A percentile compares a stretch with the other conserved stretches of the same genome.
phyloP scores from a whole-genome alignment of 768 basidiomycete species.

The Tricholoma furcatifolium region DNA sequence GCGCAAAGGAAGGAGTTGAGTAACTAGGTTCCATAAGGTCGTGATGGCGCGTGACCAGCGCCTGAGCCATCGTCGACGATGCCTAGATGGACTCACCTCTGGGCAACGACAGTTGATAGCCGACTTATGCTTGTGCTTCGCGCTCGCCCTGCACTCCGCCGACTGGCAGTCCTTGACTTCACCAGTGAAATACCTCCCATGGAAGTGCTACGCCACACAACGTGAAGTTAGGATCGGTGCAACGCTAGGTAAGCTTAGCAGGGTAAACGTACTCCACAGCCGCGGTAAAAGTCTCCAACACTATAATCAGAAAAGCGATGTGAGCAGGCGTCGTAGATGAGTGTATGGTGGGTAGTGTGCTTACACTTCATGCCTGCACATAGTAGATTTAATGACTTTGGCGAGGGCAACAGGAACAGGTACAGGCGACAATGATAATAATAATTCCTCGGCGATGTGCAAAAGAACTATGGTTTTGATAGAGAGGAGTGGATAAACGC shows the following conservation, averaged over 20 bases:
- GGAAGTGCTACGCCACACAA: conserved; percentile 40
- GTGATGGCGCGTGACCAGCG: background rate
- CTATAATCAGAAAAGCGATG: conserved; percentile 21
- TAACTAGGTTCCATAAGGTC: background rate
- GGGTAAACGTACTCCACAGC: conserved; percentile 41
- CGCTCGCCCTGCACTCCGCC: conserved; percentile 37
- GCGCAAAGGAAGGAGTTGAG: conserved; percentile 4
- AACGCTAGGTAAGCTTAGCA: background rate
- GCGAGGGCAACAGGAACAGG: background rate
- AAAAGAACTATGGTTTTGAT: background rate
- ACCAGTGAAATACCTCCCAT: conserved; percentile 48
- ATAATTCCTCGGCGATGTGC: background rate
- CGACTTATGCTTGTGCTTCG: conserved; percentile 42
- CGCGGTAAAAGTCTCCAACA: conserved; percentile 49
- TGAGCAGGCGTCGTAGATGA: background rate
- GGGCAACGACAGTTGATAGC: conserved; percentile 40
- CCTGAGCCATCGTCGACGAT: background rate
- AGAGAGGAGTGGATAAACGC: background rate
- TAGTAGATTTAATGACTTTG: conserved; percentile 9
- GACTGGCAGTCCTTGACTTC: conserved; percentile 40
- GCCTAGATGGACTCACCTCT: conserved; percentile 29
- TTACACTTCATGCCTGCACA: conserved; percentile 41
- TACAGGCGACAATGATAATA: background rate
- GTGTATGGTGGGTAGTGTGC: conserved; percentile 3
- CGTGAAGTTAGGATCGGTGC: conserved; percentile 5